phyloP scores from a whole-genome alignment of 163 green algal species.

The Scenedesmus sp. region DNA sequence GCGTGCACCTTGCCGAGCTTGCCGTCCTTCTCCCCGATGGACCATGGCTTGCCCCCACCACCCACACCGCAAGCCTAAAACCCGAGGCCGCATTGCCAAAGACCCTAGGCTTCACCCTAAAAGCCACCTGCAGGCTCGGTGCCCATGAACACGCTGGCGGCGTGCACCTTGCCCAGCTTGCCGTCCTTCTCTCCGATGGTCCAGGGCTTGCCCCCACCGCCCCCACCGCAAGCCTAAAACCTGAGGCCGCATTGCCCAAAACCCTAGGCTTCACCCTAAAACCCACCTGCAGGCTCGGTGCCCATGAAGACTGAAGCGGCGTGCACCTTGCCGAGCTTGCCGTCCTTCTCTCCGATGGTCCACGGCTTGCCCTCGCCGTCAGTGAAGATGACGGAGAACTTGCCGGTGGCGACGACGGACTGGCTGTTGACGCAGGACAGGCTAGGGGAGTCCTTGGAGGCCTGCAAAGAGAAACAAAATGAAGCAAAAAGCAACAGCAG shows the following conservation, averaged over 20 bases:
- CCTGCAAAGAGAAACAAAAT: no score
- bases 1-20: background rate
- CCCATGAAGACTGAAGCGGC: background rate
- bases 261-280: no score
- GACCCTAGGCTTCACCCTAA: no score
- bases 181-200: background rate
- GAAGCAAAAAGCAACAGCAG: no score
- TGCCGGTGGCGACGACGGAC: background rate
- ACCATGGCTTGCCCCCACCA: background rate
- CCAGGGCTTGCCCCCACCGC: background rate
- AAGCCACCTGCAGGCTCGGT: background rate
- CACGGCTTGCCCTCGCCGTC: background rate
- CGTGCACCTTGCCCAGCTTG: background rate
- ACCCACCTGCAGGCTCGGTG: slow-evolving; percentile 2
- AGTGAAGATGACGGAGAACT: background rate
- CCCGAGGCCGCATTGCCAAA: background rate
- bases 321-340: background rate
- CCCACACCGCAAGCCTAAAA: background rate
- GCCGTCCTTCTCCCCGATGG: background rate
- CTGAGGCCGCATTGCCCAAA: background rate
- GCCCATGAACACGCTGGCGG: background rate
- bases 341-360: background rate
- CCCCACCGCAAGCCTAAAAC: background rate
- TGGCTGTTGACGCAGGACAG: background rate
- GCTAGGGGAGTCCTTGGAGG: background rate